Evolutionary conservation across 139 green algal species (phyloP).

Genomic region (Chlorokybus atmophyticus): DNA sequence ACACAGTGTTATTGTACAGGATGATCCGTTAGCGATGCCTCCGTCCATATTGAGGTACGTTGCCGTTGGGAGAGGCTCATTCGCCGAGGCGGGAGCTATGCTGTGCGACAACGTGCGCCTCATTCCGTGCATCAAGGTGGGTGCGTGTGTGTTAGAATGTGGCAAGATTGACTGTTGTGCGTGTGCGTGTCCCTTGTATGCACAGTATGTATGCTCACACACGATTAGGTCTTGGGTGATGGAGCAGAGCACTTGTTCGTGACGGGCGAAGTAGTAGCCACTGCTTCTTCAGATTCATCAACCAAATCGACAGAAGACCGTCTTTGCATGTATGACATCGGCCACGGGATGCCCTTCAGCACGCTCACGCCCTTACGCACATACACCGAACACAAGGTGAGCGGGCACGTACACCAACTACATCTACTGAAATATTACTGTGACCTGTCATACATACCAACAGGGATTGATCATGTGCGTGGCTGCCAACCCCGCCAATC

Average conservation of each 20-base stretch:
- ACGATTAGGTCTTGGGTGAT: slow-evolving; percentile 17
- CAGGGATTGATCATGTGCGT: slow-evolving; percentile 41
- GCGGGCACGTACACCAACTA: background rate
- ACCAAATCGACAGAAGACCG: too few relatives aligned
- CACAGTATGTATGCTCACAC: too few relatives aligned
- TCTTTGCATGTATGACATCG: slow-evolving; percentile 18
- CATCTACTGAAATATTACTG: too few relatives aligned
- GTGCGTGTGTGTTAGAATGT: background rate
- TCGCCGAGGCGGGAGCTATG: background rate
- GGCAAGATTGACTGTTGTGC: background rate
- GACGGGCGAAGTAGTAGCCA: slow-evolving; percentile 17
- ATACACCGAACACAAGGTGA: slow-evolving; percentile 23
- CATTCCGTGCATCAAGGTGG: too few relatives aligned
- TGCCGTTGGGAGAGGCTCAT: background rate
- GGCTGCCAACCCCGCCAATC: slow-evolving; percentile 11
- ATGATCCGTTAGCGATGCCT: too few relatives aligned
- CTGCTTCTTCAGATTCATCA: background rate
- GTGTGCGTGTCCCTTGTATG: background rate
- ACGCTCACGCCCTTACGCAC: slow-evolving; percentile 11
- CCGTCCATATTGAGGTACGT: too few relatives aligned
- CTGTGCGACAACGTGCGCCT: background rate
- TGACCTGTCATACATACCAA: too few relatives aligned
- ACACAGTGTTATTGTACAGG: background rate
- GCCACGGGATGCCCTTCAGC: background rate
- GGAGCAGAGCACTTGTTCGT: slow-evolving; percentile 15